These are phyloP conservation scores for Starmerella etchellsii DNA, from an alignment of 805 yeast species.

Conservation along the genomic window DNA sequence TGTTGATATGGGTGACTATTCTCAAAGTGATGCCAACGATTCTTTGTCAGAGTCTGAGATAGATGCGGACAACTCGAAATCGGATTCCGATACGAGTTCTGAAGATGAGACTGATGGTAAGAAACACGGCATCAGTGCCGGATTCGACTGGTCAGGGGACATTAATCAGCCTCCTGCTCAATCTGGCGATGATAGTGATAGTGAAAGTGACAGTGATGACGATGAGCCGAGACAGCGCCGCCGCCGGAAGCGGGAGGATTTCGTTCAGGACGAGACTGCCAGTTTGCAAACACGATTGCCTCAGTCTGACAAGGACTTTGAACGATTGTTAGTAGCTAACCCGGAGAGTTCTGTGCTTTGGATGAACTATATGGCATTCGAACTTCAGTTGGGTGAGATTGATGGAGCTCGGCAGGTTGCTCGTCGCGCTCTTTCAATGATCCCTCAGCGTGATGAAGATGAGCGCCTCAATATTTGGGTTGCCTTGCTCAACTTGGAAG, in stretches of 20 bases:
- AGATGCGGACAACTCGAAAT: no score
- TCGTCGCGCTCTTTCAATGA: conserved; percentile 81
- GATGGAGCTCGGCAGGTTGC: conserved; percentile 92
- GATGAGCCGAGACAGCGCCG: conserved; percentile 28
- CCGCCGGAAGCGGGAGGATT: conserved; percentile 32
- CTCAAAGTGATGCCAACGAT: conserved; percentile 6
- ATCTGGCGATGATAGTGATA: conserved; percentile 33
- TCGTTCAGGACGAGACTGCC: conserved; percentile 68
- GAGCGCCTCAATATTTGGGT: conserved; percentile 94
- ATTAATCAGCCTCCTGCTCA: conserved; percentile 31
- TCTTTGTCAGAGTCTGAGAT: conserved; percentile 23
- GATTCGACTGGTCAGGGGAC: conserved; percentile 93
- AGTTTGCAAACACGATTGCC: conserved; percentile 77
- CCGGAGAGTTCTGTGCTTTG: conserved; percentile 89
- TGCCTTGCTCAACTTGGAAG: conserved; percentile 86
- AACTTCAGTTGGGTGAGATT: conserved; percentile 81
- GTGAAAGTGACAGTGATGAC: conserved; percentile 36
- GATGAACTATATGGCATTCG: conserved; percentile 99
- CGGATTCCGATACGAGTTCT: conserved; percentile 44
- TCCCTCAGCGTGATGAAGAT: conserved; percentile 78
- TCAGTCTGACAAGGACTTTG: conserved; percentile 83
- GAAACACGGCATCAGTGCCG: conserved; percentile 58
- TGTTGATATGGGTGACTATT: neutral
- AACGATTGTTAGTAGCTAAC: conserved; percentile 77
- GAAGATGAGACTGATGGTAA: conserved; percentile 21